Base-by-base conservation (phyloP, 202 grass and related monocot species). In the Elaeis oleifera region DNA sequence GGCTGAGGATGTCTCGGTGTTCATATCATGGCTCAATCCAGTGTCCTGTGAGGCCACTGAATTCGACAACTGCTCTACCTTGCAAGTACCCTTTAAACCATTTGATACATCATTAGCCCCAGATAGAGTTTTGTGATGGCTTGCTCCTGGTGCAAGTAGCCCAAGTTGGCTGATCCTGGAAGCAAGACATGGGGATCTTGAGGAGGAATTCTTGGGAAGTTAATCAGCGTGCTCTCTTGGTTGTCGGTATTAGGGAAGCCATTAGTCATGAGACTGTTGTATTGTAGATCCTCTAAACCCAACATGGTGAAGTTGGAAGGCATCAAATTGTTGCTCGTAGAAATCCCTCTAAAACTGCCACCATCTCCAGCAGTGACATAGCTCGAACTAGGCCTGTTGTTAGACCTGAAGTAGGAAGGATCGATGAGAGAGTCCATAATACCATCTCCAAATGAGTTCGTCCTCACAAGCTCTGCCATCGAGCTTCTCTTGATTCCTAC, bases 1-100 rank as follows among this genome's bases (percentile, higher is more conserved):
- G 71, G 74, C 74, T 49, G 81, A 78, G n/a, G 81, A 81, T 58
- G 81, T 89, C 65, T 84, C 72, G 49, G 76, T 69, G 84, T 80
- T 77, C 29, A 26, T 73, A 56, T 88, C 65, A 7, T 63, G 71
- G 85, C 77, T 88, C 3, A 53, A n/a, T 50, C 49, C 50, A 5
- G 50, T 51, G 49, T 88, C 76, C 51, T 73, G 73, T 13, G 80
- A 80, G 14, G 67, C 70, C 36, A 44, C 13, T 2, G 36, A 44
- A 44, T 44, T 44, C 14, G 36, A 11, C 9, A 44, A 44, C 36
- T 13, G 36, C 36, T 44, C 69, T 23, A 75, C 16, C 6, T 60
- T 32, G 73, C 70, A 61, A 70, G 60, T 56, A 31, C 28, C 5
- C 5, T 6, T 31, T 6, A 31, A 31, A 31, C 28, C 28, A 31